Conservation (phyloP, 176 grass and related monocot species). For the Eleusine coracana region DNA sequence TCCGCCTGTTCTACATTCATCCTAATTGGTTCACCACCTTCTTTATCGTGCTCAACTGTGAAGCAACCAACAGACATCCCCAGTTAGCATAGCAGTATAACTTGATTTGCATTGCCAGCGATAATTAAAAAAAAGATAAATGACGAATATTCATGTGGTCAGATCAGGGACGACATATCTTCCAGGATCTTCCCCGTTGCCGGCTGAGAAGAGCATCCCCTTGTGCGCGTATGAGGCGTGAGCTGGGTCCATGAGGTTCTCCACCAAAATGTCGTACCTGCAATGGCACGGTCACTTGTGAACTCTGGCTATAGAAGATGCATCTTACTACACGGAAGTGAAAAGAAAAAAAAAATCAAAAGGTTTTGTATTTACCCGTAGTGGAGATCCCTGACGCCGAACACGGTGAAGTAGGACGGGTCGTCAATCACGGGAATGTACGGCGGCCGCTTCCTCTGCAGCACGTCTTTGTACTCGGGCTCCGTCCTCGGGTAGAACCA, state of each 20-base stretch:
- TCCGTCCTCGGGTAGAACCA: conserved; percentile 88
- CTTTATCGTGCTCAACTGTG: conserved; percentile 71
- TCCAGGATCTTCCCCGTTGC: conserved; percentile 52
- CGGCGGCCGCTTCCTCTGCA: conserved; percentile 58
- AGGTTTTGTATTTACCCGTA: conserved; percentile 55
- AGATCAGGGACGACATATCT: conserved; percentile 64
- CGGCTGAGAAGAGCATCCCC: conserved; percentile 49
- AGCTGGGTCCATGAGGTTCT: conserved; percentile 88
- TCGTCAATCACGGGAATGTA: conserved; percentile 76
- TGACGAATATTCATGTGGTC: not conserved
- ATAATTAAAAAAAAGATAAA: not conserved
- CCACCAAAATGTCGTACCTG: conserved; percentile 78
- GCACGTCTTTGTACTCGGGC: conserved; percentile 52
- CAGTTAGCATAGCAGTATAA: not conserved
- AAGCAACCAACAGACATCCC: conserved; percentile 19
- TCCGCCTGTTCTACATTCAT: conserved; percentile 47
- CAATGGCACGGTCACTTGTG: not conserved
- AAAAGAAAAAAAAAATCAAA: too few species aligned
- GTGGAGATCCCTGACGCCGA: conserved; percentile 63
- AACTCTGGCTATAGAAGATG: too few species aligned
- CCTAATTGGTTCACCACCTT: conserved; percentile 65
- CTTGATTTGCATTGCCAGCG: not conserved
- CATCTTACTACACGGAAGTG: not conserved
- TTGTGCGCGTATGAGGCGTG: conserved; percentile 81
- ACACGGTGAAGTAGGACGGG: conserved; percentile 57